Base-by-base conservation (phyloP, 2,329 filamentous ascomycete species). In the Nigrospora osmanthi region DNA sequence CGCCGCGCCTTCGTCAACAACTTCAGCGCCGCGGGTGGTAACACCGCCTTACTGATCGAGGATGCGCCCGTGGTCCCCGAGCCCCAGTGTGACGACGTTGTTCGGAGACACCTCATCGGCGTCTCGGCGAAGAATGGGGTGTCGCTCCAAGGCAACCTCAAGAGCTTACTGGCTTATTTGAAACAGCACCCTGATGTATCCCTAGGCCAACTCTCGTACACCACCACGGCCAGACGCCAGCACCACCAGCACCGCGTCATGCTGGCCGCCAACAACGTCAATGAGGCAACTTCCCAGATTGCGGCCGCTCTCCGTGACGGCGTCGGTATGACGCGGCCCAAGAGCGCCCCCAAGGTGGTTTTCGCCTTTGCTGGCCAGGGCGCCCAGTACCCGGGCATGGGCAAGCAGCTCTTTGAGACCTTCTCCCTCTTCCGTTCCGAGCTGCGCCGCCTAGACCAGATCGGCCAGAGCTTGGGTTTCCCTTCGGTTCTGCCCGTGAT, bases 191-290 rank as follows among this genome's bases (percentile, higher is more conserved):
- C 71, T 2, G 66, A 74, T 6, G 65, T 70, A 1, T 68, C 72
- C 0, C 54, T 83, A 9, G 64, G 71, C 1, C 65, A 76, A 45
- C 59, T 86, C 1, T 73, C 81, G 0, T 86, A 85, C 59, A 83
- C 79, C 0, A 80, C 77, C 0, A 84, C 80, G 2, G 83, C 82
- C 5, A 72, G 81, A 11, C 71, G 77, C 16, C 70, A 75, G 11
- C 80, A 82, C 47, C 72, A 80, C 57, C 62, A 67, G 49, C 71
- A 69, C 57, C 69, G 76, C n/a, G 62, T 75, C 47, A 68, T 64
- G 36, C 61, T 72, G 34, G 55, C 64, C 2, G 69, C 61, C 0
- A 56, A 59, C 3, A 57, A 60, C 38, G 49, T 68, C 7, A 43
- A 53, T 0, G 67, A 70, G 46, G 63, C 69, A 2, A 57, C 59